Evolutionary conservation across 2,329 filamentous ascomycete species (phyloP), one percentile per base, ranked within the genome.

Genomic region (Fusarium tricinctum): DNA sequence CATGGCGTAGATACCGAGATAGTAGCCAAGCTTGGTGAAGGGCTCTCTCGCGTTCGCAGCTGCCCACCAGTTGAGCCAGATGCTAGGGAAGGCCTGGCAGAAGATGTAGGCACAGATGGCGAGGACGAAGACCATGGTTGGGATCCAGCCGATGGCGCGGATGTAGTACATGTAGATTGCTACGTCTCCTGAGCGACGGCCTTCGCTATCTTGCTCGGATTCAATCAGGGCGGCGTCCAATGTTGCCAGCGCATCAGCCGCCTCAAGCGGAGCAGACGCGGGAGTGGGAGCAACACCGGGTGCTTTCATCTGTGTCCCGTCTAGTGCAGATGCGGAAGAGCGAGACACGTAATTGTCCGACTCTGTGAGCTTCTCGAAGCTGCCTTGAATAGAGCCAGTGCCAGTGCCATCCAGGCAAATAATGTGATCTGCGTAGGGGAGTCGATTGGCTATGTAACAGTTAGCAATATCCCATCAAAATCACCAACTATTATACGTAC

Each of bases 21-120:
- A 74, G 19, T 73, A 74, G 0, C 72, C 72, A 1, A 72, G 46
- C 0, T 40, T 32, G 10, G 59, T n/a, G 17, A 73, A 68, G 1
- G 72, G 70, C 1, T 63, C 43, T 8, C 58, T 47, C 2, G 50
- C 50, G 10, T 74, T 74, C 12, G 70, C 72, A 3, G 52, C 70
- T 17, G 72, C 63, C 73, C 71, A 75, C 70, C 73, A 75, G 4
- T 70, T 66, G 26, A 75, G 49, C 73, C 73, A 75, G 26, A 74
- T 70, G 49, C 62, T 72, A 3, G 74, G 75, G 19, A 77, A 77
- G 1, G 62, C 61, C 8, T 68, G 58, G 32, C 68, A 75, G 23
- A 76, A 69, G 2, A 71, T 69, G 46, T 72, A 76, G 6, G 70
- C 65, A 35, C 62, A 52, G 40, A 76, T 73, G 7, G 69, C 66